Evolutionary conservation across 164 flowering plant genomes (phyloP).

Genomic region (Litsea cubeba): DNA sequence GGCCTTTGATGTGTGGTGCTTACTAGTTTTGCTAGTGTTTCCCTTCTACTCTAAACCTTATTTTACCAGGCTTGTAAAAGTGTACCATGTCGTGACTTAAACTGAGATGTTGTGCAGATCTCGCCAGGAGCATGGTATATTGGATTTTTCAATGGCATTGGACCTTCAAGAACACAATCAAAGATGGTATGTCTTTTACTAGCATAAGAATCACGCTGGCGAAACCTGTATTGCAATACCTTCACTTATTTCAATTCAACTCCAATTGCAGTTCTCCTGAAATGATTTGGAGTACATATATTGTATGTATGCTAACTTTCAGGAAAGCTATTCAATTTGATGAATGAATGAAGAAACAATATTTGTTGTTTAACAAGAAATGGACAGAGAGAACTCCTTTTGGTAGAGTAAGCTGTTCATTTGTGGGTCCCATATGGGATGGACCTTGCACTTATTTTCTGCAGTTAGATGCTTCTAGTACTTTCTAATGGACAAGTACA

Average conservation of each 20-base stretch:
- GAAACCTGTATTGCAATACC: neutral
- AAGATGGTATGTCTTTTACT: constrained; percentile 59
- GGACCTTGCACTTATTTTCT: neutral
- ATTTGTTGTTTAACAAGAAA: neutral
- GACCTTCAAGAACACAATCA: constrained; percentile 76
- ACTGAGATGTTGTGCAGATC: constrained; percentile 44
- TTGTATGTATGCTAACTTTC: neutral
- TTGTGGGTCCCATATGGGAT: neutral
- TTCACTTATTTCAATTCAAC: neutral
- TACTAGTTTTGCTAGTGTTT: neutral
- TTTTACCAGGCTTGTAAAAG: neutral
- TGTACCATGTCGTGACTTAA: neutral
- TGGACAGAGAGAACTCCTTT: neutral
- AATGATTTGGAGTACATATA: neutral
- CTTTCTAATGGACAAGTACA: neutral
- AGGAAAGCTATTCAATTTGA: neutral
- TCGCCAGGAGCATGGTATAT: constrained; percentile 77
- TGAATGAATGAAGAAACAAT: neutral
- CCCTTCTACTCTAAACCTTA: neutral
- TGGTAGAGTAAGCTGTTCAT: neutral
- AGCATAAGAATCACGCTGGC: neutral
- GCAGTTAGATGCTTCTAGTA: neutral
- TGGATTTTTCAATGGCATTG: constrained; percentile 89
- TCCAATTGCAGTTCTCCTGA: neutral
- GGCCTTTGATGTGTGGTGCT: neutral